phyloP scores from a whole-genome alignment of 495 filamentous ascomycete species.

The Poronia punctata region DNA sequence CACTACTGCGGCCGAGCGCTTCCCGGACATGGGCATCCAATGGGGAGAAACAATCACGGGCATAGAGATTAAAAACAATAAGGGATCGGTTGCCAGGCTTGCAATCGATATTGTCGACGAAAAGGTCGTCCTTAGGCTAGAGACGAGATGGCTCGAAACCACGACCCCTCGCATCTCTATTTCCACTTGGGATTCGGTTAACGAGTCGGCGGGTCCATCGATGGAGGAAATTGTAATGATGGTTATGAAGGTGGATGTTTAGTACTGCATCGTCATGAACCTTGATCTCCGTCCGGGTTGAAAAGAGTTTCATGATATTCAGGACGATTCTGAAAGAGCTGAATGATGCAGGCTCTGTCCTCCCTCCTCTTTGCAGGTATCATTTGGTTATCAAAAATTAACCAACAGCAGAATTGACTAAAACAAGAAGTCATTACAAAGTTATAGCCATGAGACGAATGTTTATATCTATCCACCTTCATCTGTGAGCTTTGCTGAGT shows the following conservation, averaged over 20 bases:
- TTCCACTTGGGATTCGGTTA: constrained; percentile 6
- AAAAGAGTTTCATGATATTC: no score
- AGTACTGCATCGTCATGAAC: no score
- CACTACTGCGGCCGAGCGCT: constrained; percentile 1
- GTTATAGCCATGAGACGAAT: no score
- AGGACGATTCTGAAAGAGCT: no score
- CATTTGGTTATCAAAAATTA: no score
- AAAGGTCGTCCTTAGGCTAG: constrained; percentile 12
- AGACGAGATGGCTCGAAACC: constrained; percentile 4
- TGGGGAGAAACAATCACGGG: constrained; percentile 14
- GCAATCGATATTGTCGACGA: constrained; percentile 8
- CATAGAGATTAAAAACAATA: constrained; percentile 6
- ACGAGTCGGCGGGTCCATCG: neutral
- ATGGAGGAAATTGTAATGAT: constrained; percentile 3
- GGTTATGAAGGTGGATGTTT: constrained; percentile 3
- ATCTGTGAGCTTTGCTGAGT: no score
- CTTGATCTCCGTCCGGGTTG: no score
- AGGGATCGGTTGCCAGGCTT: constrained; percentile 8
- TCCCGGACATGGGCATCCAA: constrained; percentile 11
- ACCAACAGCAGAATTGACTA: no score
- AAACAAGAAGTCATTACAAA: no score
- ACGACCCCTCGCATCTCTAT: neutral
- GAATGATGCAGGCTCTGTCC: no score
- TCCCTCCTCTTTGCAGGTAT: no score
- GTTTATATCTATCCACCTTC: no score